Base-by-base conservation (phyloP, 192 early-diverging fungal species). In the Podila epicladia region DNA sequence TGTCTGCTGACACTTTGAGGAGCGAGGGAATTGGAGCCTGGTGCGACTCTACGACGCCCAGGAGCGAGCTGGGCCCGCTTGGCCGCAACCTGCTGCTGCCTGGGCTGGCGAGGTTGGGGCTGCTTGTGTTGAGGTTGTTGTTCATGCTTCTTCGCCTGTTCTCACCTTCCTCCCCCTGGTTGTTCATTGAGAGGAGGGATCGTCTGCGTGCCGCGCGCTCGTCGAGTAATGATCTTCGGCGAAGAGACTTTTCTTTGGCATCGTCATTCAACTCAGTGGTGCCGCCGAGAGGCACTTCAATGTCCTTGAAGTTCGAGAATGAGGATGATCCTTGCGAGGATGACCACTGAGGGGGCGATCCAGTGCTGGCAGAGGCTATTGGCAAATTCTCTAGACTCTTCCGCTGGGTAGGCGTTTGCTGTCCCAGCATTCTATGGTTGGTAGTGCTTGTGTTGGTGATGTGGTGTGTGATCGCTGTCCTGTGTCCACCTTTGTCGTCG, bases 261-360 rank as follows among this genome's bases (percentile, higher is more conserved):
- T 80, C 77, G 63, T 80, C 77, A 55, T 80, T 80, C 26, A 80
- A 28, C n/a, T 69, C 66, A 1, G 77, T 80, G 15, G 77, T 69
- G 32, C 77, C 77, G 5, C 77, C 77, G 5, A 80, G 66, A 9
- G 77, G 77, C 29, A 80, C 77, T 45, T 80, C 77, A 20, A 73
- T 73, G 57, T 80, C 77, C 61, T 80, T 71, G 48, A 73, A 80
- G 19, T 62, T 65, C 4, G 71, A 72, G 41, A 73, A 72, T 17
- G 77, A 80, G 29, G 77, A 73, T 9, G 71, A 24, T 19, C 61
- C 28, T 45, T 45, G 41, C 9, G 77, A 69, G 31, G 77, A 73
- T 19, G 71, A 24, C 24, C 61, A 17, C 53, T 24, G 53, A 55
- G 53, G 64, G 2, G 76, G 65, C 0, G 76, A 79, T 24, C 22